These are phyloP conservation scores for Bombardia bombarda DNA, from an alignment of 495 filamentous ascomycete species.

Conservation along the genomic window DNA sequence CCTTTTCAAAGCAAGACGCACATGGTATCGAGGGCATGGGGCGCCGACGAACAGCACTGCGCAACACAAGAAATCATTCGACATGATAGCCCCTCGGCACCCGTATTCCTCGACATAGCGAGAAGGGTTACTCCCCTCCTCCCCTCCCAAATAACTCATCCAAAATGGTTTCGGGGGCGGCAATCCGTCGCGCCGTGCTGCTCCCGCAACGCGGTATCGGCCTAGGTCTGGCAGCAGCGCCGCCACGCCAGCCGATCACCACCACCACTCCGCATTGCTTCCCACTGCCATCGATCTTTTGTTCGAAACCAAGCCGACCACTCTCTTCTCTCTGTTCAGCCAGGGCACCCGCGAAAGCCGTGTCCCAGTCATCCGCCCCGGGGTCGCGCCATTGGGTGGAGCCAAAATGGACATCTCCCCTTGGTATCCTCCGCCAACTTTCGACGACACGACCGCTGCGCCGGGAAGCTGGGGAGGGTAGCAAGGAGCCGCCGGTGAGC, in stretches of 20 bases:
- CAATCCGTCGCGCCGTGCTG: constrained; percentile 26
- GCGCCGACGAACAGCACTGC: constrained; percentile 1
- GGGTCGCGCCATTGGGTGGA: constrained; percentile 1
- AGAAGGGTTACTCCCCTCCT: too few relatives aligned
- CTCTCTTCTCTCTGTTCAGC: constrained; percentile 5
- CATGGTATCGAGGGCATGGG: constrained; percentile 11
- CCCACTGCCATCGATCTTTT: neutral
- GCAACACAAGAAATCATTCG: constrained; percentile 3
- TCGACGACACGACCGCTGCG: constrained; percentile 16
- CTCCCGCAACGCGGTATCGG: constrained; percentile 23
- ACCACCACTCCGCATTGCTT: neutral
- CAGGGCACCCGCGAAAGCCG: constrained; percentile 1
- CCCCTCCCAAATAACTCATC: constrained; percentile 1
- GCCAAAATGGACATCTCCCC: constrained; percentile 15
- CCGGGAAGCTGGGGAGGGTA: constrained; percentile 2
- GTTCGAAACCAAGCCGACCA: constrained; percentile 2
- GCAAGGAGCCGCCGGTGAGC: constrained; percentile 2
- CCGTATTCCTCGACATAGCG: constrained; percentile 12
- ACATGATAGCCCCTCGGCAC: constrained; percentile 15
- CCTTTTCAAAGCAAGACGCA: too few relatives aligned
- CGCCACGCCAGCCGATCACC: neutral
- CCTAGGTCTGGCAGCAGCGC: neutral
- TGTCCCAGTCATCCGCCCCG: neutral
- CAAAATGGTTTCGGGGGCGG: constrained; percentile 27
- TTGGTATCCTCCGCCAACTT: constrained; percentile 18